Evolutionary conservation across 768 basidiomycete genomes (phyloP).

Genomic region (Clitopilus hobsonii): DNA sequence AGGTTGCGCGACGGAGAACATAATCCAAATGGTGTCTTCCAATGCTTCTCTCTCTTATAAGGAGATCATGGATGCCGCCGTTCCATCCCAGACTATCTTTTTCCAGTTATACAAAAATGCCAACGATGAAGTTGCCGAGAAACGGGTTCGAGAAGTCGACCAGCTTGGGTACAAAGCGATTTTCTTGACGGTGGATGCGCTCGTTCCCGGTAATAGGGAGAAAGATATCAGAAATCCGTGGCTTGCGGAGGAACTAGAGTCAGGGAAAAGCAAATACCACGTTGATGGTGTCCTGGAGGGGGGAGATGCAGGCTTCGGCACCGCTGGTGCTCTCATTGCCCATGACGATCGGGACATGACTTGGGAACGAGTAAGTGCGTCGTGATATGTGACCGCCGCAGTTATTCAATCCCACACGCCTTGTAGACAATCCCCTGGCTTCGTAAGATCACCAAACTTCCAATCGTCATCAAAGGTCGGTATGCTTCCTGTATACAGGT

Average conservation of each 20-base stretch:
- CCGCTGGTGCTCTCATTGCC: slow-evolving; percentile 60
- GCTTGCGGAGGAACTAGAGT: slow-evolving; percentile 53
- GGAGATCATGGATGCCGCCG: slow-evolving; percentile 55
- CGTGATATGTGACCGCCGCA: not conserved
- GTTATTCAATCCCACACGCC: not conserved
- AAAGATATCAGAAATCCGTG: slow-evolving; percentile 62
- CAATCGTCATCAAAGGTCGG: slow-evolving; percentile 71
- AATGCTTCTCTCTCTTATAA: slow-evolving; percentile 68
- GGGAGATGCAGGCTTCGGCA: slow-evolving; percentile 46
- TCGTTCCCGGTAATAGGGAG: slow-evolving; percentile 80
- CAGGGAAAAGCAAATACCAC: slow-evolving; percentile 26
- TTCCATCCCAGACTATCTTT: slow-evolving; percentile 59
- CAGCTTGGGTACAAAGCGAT: slow-evolving; percentile 80
- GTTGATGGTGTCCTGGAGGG: slow-evolving; percentile 27
- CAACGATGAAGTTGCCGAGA: slow-evolving; percentile 60
- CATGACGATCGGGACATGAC: slow-evolving; percentile 75
- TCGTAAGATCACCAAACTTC: slow-evolving; percentile 60
- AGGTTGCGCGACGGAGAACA: slow-evolving; percentile 57
- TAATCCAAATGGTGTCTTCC: slow-evolving; percentile 84
- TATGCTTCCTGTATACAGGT: not conserved
- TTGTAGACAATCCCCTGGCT: slow-evolving; percentile 73
- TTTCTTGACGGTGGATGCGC: slow-evolving; percentile 87
- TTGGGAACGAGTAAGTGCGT: slow-evolving; percentile 54
- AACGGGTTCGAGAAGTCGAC: slow-evolving; percentile 68
- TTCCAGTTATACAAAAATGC: slow-evolving; percentile 87